A percentile compares a stretch with the other conserved stretches of the same genome.
phyloP scores from a whole-genome alignment of 225 moss, liverwort and hornwort species.

The Marchantia polymorpha region DNA sequence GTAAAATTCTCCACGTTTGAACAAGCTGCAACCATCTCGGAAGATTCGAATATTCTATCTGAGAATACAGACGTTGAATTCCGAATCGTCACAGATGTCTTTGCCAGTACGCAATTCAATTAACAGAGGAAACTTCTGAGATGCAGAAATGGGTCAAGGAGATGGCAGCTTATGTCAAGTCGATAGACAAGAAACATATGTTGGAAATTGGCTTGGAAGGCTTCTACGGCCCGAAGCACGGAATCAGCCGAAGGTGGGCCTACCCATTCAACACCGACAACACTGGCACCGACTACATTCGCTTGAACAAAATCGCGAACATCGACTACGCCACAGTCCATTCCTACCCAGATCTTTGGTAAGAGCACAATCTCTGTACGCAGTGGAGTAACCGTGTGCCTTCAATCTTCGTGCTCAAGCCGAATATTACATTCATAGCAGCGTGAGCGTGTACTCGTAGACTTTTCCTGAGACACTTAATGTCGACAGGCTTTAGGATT shows the following conservation, averaged over 20 bases:
- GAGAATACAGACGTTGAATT: no score
- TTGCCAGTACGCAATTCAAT: no score
- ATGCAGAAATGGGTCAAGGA: constrained; percentile 61
- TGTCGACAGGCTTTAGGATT: no score
- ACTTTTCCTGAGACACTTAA: no score
- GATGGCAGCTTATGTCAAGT: constrained; percentile 64
- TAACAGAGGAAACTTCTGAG: no score
- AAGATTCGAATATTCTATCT: no score
- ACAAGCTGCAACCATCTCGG: no score
- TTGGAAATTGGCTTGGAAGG: constrained; percentile 66
- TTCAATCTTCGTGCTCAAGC: background rate
- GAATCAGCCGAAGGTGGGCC: constrained; percentile 26
- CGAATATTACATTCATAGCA: no score
- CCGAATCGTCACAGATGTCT: no score
- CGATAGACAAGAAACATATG: constrained; percentile 52
- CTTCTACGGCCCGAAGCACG: constrained; percentile 50
- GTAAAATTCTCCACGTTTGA: no score
- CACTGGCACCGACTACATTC: constrained; percentile 53
- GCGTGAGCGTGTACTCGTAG: no score
- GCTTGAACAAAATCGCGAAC: constrained; percentile 28
- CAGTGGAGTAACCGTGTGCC: no score
- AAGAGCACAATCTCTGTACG: background rate
- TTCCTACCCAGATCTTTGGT: constrained; percentile 71
- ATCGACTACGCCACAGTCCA: constrained; percentile 69
- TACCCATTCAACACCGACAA: constrained; percentile 46